A percentile compares a stretch with the other conserved stretches of the same genome.
These are phyloP conservation scores for Cokeromyces recurvatus DNA, from an alignment of 371 early-diverging fungal genomes.

Conservation along the genomic window DNA sequence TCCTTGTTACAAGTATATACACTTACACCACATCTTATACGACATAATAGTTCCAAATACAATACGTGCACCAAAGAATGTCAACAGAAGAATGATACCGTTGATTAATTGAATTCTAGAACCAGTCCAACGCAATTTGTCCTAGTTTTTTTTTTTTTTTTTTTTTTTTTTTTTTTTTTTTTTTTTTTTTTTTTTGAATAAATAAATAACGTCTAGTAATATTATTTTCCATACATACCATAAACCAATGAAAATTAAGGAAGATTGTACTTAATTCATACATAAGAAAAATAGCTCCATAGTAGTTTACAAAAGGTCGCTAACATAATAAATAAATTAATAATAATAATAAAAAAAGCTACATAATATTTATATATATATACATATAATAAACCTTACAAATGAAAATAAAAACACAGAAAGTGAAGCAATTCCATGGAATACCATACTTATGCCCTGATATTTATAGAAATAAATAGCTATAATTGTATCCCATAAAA, in stretches of 20 bases:
- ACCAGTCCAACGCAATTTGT: slow-evolving; percentile 78
- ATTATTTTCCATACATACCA: slow-evolving; percentile 33
- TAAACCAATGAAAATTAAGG: slow-evolving; percentile 91
- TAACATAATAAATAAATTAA: too few relatives aligned
- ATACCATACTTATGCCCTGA: slow-evolving; percentile 76
- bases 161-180: background rate
- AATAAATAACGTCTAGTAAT: too few relatives aligned
- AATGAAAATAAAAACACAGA: slow-evolving; percentile 69
- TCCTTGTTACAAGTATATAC: background rate
- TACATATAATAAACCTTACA: slow-evolving; percentile 45
- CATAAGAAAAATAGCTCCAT: slow-evolving; percentile 83
- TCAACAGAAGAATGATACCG: slow-evolving; percentile 64
- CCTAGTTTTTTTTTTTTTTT: slow-evolving; percentile 31
- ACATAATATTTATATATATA: background rate
- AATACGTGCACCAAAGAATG: slow-evolving; percentile 78
- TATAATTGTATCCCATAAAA: slow-evolving; percentile 84
- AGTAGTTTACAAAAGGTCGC: slow-evolving; percentile 84
- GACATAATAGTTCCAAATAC: slow-evolving; percentile 78
- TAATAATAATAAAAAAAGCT: background rate
- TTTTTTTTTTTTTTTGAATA: too few relatives aligned
- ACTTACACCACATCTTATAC: slow-evolving; percentile 56
- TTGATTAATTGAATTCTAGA: slow-evolving; percentile 74
- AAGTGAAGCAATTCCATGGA: slow-evolving; percentile 81
- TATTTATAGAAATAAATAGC: slow-evolving; percentile 65
- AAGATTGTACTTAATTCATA: slow-evolving; percentile 91